Conservation (phyloP, 2,329 filamentous ascomycete genomes). For the Penicillium sp. region DNA sequence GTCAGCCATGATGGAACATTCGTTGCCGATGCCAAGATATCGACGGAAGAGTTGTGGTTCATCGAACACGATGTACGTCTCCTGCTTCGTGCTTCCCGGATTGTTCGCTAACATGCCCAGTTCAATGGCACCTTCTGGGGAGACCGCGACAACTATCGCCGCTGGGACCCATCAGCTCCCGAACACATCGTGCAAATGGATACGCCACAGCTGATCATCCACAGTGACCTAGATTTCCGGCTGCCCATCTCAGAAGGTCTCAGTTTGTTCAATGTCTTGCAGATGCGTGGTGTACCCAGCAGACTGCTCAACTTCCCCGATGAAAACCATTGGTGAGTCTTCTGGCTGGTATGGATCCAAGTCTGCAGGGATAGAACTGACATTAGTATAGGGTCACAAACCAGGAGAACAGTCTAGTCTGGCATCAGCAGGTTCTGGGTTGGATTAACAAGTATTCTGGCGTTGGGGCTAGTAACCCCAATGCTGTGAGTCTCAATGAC, state of each 20-base stretch:
- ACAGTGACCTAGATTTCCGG: constrained; percentile 84
- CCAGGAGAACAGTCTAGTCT: constrained; percentile 82
- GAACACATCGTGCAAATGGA: constrained; percentile 64
- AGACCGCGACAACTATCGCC: constrained; percentile 62
- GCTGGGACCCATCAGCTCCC: constrained; percentile 63
- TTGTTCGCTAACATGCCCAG: constrained; percentile 15
- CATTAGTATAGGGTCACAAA: constrained; percentile 65
- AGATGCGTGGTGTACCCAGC: constrained; percentile 70
- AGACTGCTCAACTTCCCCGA: constrained; percentile 76
- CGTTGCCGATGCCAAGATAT: constrained; percentile 54
- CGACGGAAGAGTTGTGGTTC: constrained; percentile 54
- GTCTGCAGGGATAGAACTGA: background rate
- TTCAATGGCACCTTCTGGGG: constrained; percentile 52
- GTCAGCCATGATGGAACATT: constrained; percentile 89
- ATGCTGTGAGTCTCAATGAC: constrained; percentile 34
- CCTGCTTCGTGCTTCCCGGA: background rate
- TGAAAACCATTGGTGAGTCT: constrained; percentile 59
- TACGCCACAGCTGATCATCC: constrained; percentile 80
- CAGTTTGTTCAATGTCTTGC: constrained; percentile 76
- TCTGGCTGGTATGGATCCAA: background rate
- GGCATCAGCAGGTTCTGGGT: constrained; percentile 77
- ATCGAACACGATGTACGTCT: constrained; percentile 45
- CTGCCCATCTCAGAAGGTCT: constrained; percentile 77
- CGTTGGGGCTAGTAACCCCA: constrained; percentile 26
- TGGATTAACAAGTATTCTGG: constrained; percentile 62